Evolutionary conservation across 371 early-diverging fungal species (phyloP).

Genomic region (Syncephalis plumigaleata): DNA sequence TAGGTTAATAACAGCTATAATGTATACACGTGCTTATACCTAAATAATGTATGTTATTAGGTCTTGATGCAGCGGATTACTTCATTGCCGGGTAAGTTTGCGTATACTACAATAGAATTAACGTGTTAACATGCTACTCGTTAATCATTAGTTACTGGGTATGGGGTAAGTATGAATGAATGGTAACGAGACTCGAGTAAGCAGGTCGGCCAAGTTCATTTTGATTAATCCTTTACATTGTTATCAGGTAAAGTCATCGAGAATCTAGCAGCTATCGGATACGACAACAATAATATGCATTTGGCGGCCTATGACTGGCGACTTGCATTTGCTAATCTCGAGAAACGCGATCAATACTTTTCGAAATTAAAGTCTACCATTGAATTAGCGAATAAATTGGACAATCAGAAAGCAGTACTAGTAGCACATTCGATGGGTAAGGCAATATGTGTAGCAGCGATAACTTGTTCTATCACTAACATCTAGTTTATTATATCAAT

Average conservation of each 20-base stretch:
- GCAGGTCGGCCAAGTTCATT: too few species aligned
- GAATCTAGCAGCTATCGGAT: conserved; percentile 75
- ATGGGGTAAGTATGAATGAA: conserved; percentile 51
- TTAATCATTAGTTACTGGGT: conserved; percentile 59
- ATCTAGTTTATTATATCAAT: too few species aligned
- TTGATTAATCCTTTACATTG: conserved; percentile 6
- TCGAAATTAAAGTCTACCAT: conserved; percentile 57
- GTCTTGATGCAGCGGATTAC: conserved; percentile 87
- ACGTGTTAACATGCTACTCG: neutral
- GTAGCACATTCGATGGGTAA: conserved; percentile 46
- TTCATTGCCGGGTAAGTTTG: conserved; percentile 59
- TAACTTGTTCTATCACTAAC: too few species aligned
- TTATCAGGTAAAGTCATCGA: conserved; percentile 21
- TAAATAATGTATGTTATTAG: conserved; percentile 5
- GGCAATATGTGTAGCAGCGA: too few species aligned
- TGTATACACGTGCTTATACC: neutral
- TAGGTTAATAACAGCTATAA: conserved; percentile 4
- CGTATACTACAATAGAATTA: neutral
- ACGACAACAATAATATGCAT: conserved; percentile 75
- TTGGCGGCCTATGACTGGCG: conserved; percentile 92
- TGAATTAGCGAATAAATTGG: conserved; percentile 31
- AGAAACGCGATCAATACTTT: conserved; percentile 74
- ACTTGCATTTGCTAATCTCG: conserved; percentile 62
- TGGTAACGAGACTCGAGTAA: conserved; percentile 4
- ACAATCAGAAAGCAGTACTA: conserved; percentile 41